These are phyloP conservation scores for Blastobotrys muscicola DNA, from an alignment of 805 yeast genomes.

Conservation along the genomic window DNA sequence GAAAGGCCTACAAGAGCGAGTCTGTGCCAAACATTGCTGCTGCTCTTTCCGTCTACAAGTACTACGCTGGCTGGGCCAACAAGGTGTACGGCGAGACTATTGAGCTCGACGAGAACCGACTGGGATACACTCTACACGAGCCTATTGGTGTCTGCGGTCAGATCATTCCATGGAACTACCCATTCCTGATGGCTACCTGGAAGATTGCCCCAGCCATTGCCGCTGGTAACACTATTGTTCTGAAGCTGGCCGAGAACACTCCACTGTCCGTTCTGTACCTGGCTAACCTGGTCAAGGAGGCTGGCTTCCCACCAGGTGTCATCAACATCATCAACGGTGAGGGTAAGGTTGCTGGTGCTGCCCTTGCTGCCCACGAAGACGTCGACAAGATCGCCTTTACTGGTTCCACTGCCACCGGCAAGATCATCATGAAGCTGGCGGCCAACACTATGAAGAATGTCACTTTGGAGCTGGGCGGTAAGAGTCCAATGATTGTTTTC, in stretches of 20 bases:
- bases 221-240: conserved; percentile 63
- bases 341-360: conserved; percentile 62
- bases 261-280: conserved; percentile 60
- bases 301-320: conserved; percentile 72
- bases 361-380: conserved; percentile 50
- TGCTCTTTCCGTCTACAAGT: conserved; percentile 46
- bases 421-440: conserved; percentile 65
- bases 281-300: conserved; percentile 48
- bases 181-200: conserved; percentile 68
- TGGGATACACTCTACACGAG: conserved; percentile 62
- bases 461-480: conserved; percentile 92
- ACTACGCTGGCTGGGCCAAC: conserved; percentile 71
- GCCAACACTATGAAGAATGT: conserved; percentile 70
- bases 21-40: conserved; percentile 14
- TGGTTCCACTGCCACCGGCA: conserved; percentile 88
- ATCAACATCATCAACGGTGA: conserved; percentile 62
- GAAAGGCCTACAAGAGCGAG: conserved; percentile 46
- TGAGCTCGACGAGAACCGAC: conserved; percentile 47
- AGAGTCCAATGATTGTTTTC: conserved; percentile 82
- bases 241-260: conserved; percentile 69
- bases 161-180: conserved; percentile 68
- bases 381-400: conserved; percentile 88
- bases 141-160: conserved; percentile 60
- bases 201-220: conserved; percentile 77
- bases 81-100: conserved; percentile 45